A percentile compares a stretch with the other conserved stretches of the same genome.
These are phyloP conservation scores for Colletotrichum sp. DNA, from an alignment of 2,329 filamentous ascomycete species.

Conservation along the genomic window DNA sequence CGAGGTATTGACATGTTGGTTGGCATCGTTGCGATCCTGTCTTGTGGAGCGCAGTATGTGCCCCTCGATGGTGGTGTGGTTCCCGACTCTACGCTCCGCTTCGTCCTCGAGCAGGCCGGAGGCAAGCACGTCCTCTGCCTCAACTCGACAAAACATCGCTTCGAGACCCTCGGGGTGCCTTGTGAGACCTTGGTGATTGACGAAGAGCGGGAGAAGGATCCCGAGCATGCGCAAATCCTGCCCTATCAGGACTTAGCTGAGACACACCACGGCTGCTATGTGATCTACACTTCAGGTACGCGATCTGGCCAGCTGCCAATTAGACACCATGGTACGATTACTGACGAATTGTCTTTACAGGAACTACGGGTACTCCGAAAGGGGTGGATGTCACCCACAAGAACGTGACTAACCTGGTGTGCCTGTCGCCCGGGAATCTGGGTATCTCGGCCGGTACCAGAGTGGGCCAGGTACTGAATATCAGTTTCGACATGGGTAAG, in stretches of 20 bases:
- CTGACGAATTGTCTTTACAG: background rate
- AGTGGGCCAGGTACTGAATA: slow-evolving; percentile 61
- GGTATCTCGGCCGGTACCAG: slow-evolving; percentile 53
- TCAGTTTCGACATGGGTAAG: slow-evolving; percentile 67
- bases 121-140: slow-evolving; percentile 53
- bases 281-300: slow-evolving; percentile 59
- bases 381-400: slow-evolving; percentile 61
- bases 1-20: slow-evolving; percentile 62
- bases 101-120: slow-evolving; percentile 52
- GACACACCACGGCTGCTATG: slow-evolving; percentile 46
- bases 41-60: slow-evolving; percentile 63
- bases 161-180: background rate
- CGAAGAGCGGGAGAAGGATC: background rate
- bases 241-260: slow-evolving; percentile 30
- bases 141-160: slow-evolving; percentile 7
- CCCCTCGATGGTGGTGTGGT: slow-evolving; percentile 62
- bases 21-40: slow-evolving; percentile 61
- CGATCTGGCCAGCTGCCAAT: background rate
- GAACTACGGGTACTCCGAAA: slow-evolving; percentile 62
- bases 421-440: slow-evolving; percentile 35
- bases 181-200: background rate
- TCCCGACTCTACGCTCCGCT: slow-evolving; percentile 51
- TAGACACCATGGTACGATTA: background rate
- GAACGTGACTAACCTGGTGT: slow-evolving; percentile 15
- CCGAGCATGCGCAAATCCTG: background rate